These are phyloP conservation scores for Saccharomycopsis selenospora DNA, from an alignment of 805 yeast genomes.

Conservation along the genomic window DNA sequence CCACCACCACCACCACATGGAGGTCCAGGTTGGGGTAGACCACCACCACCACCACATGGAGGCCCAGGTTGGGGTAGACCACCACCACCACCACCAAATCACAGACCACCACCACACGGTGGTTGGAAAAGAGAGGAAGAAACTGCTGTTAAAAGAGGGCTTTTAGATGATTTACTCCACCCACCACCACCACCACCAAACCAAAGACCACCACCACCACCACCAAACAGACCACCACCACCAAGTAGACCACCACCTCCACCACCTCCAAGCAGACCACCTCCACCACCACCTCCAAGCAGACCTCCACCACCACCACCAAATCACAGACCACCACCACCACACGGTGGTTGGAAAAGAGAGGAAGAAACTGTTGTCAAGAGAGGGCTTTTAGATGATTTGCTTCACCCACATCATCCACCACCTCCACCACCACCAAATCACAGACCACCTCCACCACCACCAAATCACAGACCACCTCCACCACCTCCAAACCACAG, in stretches of 20 bases:
- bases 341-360: neutral
- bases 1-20: neutral
- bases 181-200: neutral
- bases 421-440: neutral
- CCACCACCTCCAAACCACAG: constrained; percentile 1
- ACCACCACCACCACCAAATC: neutral
- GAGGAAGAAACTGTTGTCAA: neutral
- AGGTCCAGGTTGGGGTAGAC: neutral
- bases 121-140: neutral
- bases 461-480: neutral
- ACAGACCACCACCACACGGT: neutral
- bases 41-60: constrained; percentile 1
- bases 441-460: neutral
- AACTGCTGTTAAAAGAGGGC: neutral
- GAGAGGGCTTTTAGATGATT: neutral
- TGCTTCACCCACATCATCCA: neutral
- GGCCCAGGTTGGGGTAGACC: constrained; percentile 1
- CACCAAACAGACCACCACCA: neutral
- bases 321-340: neutral
- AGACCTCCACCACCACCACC: constrained; percentile 2
- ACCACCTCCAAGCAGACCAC: neutral
- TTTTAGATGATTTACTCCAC: neutral
- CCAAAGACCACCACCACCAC: neutral
- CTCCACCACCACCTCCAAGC: neutral
- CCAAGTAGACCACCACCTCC: neutral